A percentile compares a stretch with the other conserved stretches of the same genome.
These are phyloP conservation scores for Microdochium nivale DNA, from an alignment of 2,329 filamentous ascomycete genomes.

Conservation along the genomic window DNA sequence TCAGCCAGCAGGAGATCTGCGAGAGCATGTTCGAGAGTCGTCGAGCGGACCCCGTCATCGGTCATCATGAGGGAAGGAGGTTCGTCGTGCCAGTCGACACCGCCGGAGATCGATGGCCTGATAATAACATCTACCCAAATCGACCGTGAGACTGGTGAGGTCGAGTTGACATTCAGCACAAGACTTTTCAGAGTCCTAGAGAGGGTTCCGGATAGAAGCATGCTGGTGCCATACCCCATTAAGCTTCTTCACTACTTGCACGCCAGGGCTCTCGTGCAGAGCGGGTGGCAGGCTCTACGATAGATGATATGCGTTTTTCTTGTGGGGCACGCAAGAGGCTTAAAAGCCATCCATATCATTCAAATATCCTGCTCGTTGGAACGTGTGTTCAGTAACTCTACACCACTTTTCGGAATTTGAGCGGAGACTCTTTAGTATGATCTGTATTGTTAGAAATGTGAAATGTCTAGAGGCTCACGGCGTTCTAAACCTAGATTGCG, in stretches of 20 bases:
- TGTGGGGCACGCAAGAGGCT: too few species aligned
- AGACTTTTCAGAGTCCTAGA: constrained; percentile 42
- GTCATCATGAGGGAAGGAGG: constrained; percentile 61
- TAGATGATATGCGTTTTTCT: too few species aligned
- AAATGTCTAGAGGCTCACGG: too few species aligned
- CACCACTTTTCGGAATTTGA: too few species aligned
- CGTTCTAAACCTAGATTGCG: too few species aligned
- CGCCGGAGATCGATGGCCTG: constrained; percentile 54
- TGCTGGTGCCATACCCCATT: constrained; percentile 3
- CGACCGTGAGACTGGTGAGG: constrained; percentile 49
- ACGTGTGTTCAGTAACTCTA: too few species aligned
- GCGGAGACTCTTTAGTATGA: too few species aligned
- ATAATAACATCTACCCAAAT: constrained; percentile 56
- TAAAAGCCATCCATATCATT: too few species aligned
- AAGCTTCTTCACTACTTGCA: constrained; percentile 11
- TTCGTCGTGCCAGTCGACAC: constrained; percentile 46
- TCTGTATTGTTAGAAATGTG: too few species aligned
- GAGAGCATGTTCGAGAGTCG: constrained; percentile 49
- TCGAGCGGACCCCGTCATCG: constrained; percentile 50
- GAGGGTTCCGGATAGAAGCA: constrained; percentile 4
- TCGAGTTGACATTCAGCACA: constrained; percentile 58
- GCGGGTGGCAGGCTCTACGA: too few species aligned
- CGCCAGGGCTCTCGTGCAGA: constrained; percentile 7
- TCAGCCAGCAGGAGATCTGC: constrained; percentile 46
- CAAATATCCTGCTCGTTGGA: too few species aligned